Base-by-base conservation (phyloP, 495 filamentous ascomycete species). In the Hyaloscypha hepaticicola region DNA sequence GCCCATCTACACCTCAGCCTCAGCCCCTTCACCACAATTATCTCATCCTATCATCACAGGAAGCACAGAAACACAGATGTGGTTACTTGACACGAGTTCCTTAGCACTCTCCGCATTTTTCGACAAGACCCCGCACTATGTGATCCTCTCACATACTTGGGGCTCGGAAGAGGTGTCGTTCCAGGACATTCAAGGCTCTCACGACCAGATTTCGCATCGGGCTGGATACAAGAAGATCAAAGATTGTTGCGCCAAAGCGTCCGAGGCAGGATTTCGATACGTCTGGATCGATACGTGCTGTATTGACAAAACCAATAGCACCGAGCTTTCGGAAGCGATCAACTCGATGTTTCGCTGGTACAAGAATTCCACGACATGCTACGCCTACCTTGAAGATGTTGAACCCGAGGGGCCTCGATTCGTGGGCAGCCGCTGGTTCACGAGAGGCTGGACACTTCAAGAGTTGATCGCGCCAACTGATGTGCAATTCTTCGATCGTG, bases 281-380 rank as follows among this genome's bases (percentile, higher is more conserved):
- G 50, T 26, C 11, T 53, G 50, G 50, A 53, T 53, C 26, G 50
- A 53, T 28, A 53, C 50, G 9, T 53, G 50, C 74, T 64, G 55
- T 64, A 77, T 12, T 66, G 61, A 24, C 71, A 78, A 65, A 64
- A 74, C 66, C 63, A 24, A 22, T 11, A 58, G 50, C 26, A 19
- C 38, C 7, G 38, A 45, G 38, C 12, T 45, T 11, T 45, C 38
- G 12, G 38, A 45, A 45, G 38, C 38, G 3, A 45, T 45, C 12
- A 45, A 45, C 16, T 45, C 38, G 38, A 45, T 45, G 38, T 45
- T 45, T 45, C 38, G 38, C 38, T 45, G 38, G 38, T 45, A 45
- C 12, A 4, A 14, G 12, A 45, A 45, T 16, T 14, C 27, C 3
- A 5, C n/a, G 5, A 53, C 26, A 26, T 53, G 50, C 22, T 53